Base-by-base conservation (phyloP, 768 basidiomycete species). In the Strobilomyces echinocephalus region DNA sequence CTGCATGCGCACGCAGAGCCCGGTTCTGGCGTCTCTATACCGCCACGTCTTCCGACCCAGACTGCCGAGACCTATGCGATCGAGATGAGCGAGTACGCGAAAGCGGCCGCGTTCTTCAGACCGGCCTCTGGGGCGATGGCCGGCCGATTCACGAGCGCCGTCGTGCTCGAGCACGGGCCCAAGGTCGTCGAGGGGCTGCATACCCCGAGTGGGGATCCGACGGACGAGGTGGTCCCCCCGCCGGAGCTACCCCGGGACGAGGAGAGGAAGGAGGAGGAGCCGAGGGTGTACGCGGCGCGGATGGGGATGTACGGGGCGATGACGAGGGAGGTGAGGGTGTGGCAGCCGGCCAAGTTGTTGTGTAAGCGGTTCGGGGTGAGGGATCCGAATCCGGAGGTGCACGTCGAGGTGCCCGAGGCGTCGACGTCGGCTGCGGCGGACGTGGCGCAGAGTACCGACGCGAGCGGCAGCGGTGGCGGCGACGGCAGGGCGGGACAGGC, bases 301-400 rank as follows among this genome's bases (percentile, higher is more conserved):
- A 68, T 87, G 67, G 94, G 92, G 24, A 93, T 95, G 89, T 98
- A 86, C 65, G 97, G 97, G 0, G 75, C 80, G 14, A 72, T 95
- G 67, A 99, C 97, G 31, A 75, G 95, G 36, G 88, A 89, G 57
- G 72, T 77, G 33, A 76, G 72, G 51, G 68, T 78, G 0, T 98
- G 92, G 87, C 83, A 84, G 63, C 97, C 97, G 2, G 82, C 82
- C n/a, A 77, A 77, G 49, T 72, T 98, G 46, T 73, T 99, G 24
- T 97, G 93, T 73, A 97, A 95, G 69, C 82, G 95, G 31, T 97
- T 98, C 68, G 88, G 90, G 0, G 88, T 98, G 34, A 88, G 85
- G 63, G 91, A 94, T 58, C 95, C 95, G 1, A 79, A 91, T 60
- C 83, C 83, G 55, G 83, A 81, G 18, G 59, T 73, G 38, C 67